Percentiles rank a stretch among this genome's conserved stretches.
Conservation (phyloP, 768 basidiomycete species). For the Plicaturopsis crispa region DNA sequence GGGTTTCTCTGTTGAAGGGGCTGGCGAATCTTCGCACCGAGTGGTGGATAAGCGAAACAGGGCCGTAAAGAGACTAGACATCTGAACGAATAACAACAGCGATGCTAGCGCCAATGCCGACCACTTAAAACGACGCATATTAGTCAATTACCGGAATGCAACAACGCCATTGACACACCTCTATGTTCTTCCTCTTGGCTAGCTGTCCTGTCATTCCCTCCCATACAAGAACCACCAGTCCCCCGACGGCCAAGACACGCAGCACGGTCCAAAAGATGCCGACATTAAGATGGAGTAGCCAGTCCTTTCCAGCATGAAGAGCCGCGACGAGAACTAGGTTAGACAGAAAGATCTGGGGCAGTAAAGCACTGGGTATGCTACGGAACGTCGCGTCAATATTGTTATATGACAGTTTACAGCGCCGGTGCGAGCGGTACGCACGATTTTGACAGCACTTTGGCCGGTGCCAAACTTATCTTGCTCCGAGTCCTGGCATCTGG, state of each 20-base stretch:
- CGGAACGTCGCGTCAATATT: slow-evolving; percentile 8
- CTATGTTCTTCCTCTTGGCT: slow-evolving; percentile 45
- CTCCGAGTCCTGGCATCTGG: slow-evolving; percentile 62
- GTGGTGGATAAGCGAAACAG: slow-evolving; percentile 60
- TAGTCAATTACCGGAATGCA: slow-evolving; percentile 4
- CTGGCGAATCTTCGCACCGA: slow-evolving; percentile 38
- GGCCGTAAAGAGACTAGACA: slow-evolving; percentile 59
- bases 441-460: slow-evolving; percentile 47
- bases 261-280: slow-evolving; percentile 75
- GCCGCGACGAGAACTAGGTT: slow-evolving; percentile 60
- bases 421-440: slow-evolving; percentile 23
- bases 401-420: too few relatives aligned
- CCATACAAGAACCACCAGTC: slow-evolving; percentile 57
- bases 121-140: slow-evolving; percentile 39
- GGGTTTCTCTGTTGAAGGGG: background rate
- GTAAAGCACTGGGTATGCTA: slow-evolving; percentile 45
- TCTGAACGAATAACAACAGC: slow-evolving; percentile 59
- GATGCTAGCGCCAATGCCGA: slow-evolving; percentile 63
- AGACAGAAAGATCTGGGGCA: slow-evolving; percentile 51
- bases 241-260: slow-evolving; percentile 65
- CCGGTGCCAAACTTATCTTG: slow-evolving; percentile 55
- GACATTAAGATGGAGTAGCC: slow-evolving; percentile 57
- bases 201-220: slow-evolving; percentile 47
- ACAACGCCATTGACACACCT: slow-evolving; percentile 33
- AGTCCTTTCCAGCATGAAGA: slow-evolving; percentile 58